Percentiles rank a stretch among this genome's conserved stretches.
Evolutionary conservation across 2,329 filamentous ascomycete species (phyloP).

Genomic region (Curvularia verruculosa): DNA sequence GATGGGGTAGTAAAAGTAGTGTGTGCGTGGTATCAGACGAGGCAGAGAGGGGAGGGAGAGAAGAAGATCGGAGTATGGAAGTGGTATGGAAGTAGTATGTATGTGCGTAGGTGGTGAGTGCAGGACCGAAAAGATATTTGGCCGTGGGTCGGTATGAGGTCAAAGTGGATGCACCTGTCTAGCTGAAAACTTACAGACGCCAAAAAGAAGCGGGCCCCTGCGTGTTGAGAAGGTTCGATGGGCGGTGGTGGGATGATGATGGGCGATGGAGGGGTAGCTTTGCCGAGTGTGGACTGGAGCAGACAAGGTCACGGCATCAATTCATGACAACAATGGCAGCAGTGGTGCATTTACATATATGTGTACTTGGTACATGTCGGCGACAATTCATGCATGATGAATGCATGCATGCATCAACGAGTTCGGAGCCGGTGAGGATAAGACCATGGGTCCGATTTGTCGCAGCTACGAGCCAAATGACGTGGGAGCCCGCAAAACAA

Average conservation of each 20-base stretch:
- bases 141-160: constrained; percentile 34
- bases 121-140: constrained; percentile 16
- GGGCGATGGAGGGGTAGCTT: constrained; percentile 18
- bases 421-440: constrained; percentile 9
- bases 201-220: constrained; percentile 28
- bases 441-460: constrained; percentile 14
- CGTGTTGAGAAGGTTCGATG: constrained; percentile 30
- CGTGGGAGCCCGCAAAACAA: constrained; percentile 24
- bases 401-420: not conserved
- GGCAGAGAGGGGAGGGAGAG: constrained; percentile 7
- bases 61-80: not conserved
- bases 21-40: constrained; percentile 1
- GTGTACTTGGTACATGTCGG: no score
- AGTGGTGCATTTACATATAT: no score
- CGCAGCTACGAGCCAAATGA: constrained; percentile 19
- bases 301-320: not conserved
- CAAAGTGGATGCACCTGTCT: constrained; percentile 28
- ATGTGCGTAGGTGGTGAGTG: constrained; percentile 12
- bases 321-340: not conserved
- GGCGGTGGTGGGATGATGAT: constrained; percentile 2
- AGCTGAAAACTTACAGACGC: constrained; percentile 22
- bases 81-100: no score
- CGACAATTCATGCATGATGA: not conserved
- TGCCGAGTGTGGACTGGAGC: constrained; percentile 9
- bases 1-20: constrained; percentile 2